Evolutionary conservation across 2,329 filamentous ascomycete species (phyloP), one percentile per base, ranked within the genome.

Genomic region (Hypoxylon sp.): DNA sequence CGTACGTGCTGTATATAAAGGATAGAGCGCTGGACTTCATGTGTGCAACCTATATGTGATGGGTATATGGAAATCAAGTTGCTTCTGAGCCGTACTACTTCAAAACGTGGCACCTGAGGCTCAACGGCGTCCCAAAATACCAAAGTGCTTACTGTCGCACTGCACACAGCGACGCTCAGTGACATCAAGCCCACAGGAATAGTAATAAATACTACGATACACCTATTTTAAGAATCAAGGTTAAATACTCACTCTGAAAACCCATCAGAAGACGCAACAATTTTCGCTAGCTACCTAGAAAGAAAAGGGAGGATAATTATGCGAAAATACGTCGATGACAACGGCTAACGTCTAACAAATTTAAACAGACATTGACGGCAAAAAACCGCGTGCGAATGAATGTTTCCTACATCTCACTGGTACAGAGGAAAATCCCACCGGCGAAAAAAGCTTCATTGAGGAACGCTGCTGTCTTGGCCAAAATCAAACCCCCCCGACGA

Each of bases 301-400:
- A 42, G 35, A 49, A 60, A 57, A 57, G 11, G 33, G 55, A 66
- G 42, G 62, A 62, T 64, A 61, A 69, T 69, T 69, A 69, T 55
- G 46, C 27, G 49, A 49, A 61, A 66, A 40, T 6, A 63, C 66
- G 59, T 63, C 67, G 60, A 70, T 59, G 61, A 67, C 51, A 69
- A 67, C 59, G 17, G 60, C 64, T 61, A 67, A 67, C 40, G 48
- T 70, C 67, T 70, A 69, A 64, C 42, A 57, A 42, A 54, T 69
- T 54, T 33, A 61, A 62, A 54, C 35, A 58, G 49, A 62, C 59
- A 58, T 67, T 50, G 40, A 64, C 64, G 64, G 40, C 60, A 49
- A 40, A 46, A 30, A 46, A 8, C 31, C 31, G 57, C 56, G 54
- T 56, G 59, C 8, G 48, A 64, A 67, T 61, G 67, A 62, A 64